These are phyloP conservation scores for Begonia loranthoides DNA, from an alignment of 306 rosid species.

Conservation along the genomic window DNA sequence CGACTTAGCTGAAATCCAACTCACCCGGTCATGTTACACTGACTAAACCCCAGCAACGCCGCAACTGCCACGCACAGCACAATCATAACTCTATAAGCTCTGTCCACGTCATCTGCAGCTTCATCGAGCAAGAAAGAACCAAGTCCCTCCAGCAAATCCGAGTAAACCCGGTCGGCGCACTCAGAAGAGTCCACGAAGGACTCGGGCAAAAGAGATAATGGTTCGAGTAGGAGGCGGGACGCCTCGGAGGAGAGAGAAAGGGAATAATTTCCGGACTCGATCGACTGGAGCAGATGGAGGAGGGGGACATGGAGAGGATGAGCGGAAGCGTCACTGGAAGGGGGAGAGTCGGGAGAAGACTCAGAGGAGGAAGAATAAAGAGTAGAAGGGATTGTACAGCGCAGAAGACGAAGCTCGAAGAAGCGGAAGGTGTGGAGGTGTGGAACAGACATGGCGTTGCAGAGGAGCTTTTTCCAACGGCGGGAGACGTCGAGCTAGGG, in stretches of 20 bases:
- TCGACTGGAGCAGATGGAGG: constrained; percentile 26
- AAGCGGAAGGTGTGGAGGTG: background rate
- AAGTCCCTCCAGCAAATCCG: constrained; percentile 39
- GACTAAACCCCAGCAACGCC: constrained; percentile 50
- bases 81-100: constrained; percentile 21
- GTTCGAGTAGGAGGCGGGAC: constrained; percentile 23
- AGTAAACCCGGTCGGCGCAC: constrained; percentile 41
- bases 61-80: constrained; percentile 58
- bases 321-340: background rate
- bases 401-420: background rate
- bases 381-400: background rate
- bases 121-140: constrained; percentile 32
- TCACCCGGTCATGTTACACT: constrained; percentile 68
- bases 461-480: no score
- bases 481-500: no score
- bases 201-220: constrained; percentile 15
- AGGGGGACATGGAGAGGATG: constrained; percentile 18
- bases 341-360: background rate
- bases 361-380: background rate
- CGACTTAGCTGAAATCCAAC: background rate
- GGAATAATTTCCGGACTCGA: constrained; percentile 47
- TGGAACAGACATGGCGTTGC: background rate
- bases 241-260: constrained; percentile 44
- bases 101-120: constrained; percentile 22
- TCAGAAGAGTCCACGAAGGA: constrained; percentile 18